Evolutionary conservation across 768 basidiomycete species (phyloP).

Genomic region (Russula sp.): DNA sequence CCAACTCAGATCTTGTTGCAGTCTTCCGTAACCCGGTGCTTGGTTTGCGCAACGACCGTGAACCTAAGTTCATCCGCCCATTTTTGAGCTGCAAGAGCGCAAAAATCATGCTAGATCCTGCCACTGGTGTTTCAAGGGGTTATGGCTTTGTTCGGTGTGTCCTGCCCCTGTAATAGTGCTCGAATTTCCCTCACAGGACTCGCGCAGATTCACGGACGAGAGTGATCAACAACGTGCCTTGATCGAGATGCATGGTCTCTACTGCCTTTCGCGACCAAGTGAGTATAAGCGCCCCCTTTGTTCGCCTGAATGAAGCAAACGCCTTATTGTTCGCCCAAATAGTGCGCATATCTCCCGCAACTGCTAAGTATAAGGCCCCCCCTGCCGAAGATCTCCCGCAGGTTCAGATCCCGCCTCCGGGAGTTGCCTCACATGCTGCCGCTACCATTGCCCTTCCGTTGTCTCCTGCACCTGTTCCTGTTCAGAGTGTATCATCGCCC

Average conservation of each 20-base stretch:
- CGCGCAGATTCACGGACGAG: conserved; percentile 75
- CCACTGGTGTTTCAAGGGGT: conserved; percentile 81
- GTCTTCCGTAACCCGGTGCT: conserved; percentile 87
- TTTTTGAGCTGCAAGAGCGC: conserved; percentile 93
- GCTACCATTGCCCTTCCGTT: conserved; percentile 45
- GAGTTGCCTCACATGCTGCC: conserved; percentile 22
- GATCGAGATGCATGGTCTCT: conserved; percentile 87
- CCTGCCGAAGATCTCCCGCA: conserved; percentile 25
- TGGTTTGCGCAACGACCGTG: conserved; percentile 76
- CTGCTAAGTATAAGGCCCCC: conserved; percentile 75
- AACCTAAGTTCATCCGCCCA: conserved; percentile 81
- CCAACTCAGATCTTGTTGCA: conserved; percentile 91
- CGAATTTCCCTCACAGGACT: conserved; percentile 15
- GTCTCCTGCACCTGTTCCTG: conserved; percentile 37
- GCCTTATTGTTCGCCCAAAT: conserved; percentile 25
- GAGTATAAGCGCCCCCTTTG: conserved; percentile 28
- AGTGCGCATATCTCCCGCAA: conserved; percentile 91
- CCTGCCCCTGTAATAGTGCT: neutral
- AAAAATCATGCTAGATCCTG: conserved; percentile 90
- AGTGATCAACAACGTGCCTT: conserved; percentile 84
- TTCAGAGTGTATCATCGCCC: conserved; percentile 65
- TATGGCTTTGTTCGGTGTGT: conserved; percentile 87
- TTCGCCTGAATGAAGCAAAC: conserved; percentile 1
- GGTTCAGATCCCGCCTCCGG: conserved; percentile 17
- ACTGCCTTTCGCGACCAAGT: conserved; percentile 87